These are phyloP conservation scores for Paxillus rubicundulus DNA, from an alignment of 768 basidiomycete genomes.

Conservation along the genomic window DNA sequence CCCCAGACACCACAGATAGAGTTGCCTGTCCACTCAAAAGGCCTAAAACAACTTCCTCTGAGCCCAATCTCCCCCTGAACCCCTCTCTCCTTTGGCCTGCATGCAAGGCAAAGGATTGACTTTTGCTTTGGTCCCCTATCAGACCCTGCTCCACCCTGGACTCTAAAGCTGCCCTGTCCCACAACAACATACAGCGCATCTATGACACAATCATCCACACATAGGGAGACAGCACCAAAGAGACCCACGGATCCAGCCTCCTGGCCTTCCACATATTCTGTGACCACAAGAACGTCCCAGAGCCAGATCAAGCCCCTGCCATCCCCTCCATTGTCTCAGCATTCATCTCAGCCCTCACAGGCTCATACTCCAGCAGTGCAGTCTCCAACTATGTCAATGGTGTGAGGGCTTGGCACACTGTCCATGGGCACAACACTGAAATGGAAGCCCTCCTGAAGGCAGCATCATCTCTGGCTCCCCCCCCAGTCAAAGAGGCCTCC, in stretches of 20 bases:
- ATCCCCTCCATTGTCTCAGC: no score
- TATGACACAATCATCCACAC: not conserved
- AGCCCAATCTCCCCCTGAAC: not conserved
- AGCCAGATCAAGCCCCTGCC: constrained; percentile 6
- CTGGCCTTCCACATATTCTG: constrained; percentile 16
- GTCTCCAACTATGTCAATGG: no score
- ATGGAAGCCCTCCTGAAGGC: no score
- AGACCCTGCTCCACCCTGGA: constrained; percentile 1
- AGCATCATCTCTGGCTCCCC: no score
- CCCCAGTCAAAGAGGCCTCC: no score
- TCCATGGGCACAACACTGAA: no score
- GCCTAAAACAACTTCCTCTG: constrained; percentile 9
- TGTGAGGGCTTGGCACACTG: no score
- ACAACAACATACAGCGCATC: not conserved
- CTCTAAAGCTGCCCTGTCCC: constrained; percentile 9
- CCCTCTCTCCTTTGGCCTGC: constrained; percentile 1
- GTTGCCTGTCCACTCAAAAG: not conserved
- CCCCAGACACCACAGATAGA: no score
- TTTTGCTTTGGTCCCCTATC: not conserved
- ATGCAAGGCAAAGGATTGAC: not conserved
- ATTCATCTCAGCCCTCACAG: no score
- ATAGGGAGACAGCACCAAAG: constrained; percentile 10
- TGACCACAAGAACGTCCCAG: constrained; percentile 11
- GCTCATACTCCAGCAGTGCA: no score
- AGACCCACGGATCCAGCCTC: constrained; percentile 17